Evolutionary conservation across 2,329 filamentous ascomycete species (phyloP).

Genomic region (Hypoxylon sp.): DNA sequence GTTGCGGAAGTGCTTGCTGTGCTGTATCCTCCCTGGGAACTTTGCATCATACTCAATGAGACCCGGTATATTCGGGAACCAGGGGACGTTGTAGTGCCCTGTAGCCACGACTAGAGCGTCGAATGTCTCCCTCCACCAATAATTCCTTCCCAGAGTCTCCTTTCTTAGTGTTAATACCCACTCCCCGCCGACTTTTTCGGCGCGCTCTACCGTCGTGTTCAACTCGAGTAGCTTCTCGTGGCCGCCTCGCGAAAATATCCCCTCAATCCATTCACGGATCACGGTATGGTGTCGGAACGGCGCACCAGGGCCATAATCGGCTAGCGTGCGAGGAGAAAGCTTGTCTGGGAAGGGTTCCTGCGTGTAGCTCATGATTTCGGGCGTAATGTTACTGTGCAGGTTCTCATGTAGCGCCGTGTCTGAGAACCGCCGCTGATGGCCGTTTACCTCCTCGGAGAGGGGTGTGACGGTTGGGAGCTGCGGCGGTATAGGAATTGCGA

Average conservation of each 20-base stretch:
- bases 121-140: slow-evolving; percentile 63
- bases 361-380: slow-evolving; percentile 69
- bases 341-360: slow-evolving; percentile 64
- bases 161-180: slow-evolving; percentile 67
- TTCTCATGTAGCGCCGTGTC: slow-evolving; percentile 70
- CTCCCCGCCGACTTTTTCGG: slow-evolving; percentile 61
- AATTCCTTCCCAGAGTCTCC: slow-evolving; percentile 56
- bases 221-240: slow-evolving; percentile 59
- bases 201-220: slow-evolving; percentile 70
- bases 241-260: slow-evolving; percentile 53
- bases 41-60: slow-evolving; percentile 68
- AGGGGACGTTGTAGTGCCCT: slow-evolving; percentile 75
- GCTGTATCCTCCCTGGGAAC: slow-evolving; percentile 67
- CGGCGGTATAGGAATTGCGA: slow-evolving; percentile 59
- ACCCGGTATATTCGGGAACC: slow-evolving; percentile 71
- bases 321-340: slow-evolving; percentile 60
- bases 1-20: slow-evolving; percentile 79
- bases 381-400: slow-evolving; percentile 72
- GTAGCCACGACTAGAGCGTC: slow-evolving; percentile 75
- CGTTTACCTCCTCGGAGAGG: slow-evolving; percentile 54
- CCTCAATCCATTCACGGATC: slow-evolving; percentile 68
- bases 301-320: slow-evolving; percentile 65
- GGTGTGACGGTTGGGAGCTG: slow-evolving; percentile 60
- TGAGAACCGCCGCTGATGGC: slow-evolving; percentile 61
- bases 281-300: slow-evolving; percentile 70